Conservation (phyloP, 176 grass and related monocot genomes). For the Puya raimondii region DNA sequence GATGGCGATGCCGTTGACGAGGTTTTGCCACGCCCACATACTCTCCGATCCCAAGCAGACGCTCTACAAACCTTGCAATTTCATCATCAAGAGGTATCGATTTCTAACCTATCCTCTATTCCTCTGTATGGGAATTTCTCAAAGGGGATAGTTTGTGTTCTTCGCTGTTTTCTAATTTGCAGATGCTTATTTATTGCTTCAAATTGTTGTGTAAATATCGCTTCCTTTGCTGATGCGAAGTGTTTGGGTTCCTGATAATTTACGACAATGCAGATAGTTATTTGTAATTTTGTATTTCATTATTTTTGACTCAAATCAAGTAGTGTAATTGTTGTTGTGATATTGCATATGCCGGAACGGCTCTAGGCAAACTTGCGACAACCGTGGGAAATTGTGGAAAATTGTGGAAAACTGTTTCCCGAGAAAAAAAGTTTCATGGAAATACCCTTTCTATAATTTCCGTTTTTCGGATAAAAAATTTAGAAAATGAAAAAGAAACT, state of each 20-base stretch:
- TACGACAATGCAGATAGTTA: neutral
- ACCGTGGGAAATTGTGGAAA: too few species aligned
- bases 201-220: too few species aligned
- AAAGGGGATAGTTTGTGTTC: neutral
- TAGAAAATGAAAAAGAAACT: too few species aligned
- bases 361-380: neutral
- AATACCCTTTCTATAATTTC: too few species aligned
- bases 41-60: conserved; percentile 56
- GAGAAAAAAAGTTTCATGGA: too few species aligned
- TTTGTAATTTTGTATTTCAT: neutral
- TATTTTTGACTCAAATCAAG: neutral
- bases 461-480: too few species aligned
- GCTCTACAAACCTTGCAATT: conserved; percentile 77
- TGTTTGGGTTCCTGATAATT: neutral
- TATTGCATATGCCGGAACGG: neutral
- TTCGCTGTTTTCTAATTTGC: neutral
- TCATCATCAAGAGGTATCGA: conserved; percentile 46
- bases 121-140: too few species aligned
- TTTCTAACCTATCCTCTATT: neutral
- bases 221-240: neutral
- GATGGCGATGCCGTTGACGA: conserved; percentile 75
- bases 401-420: too few species aligned
- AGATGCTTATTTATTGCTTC: too few species aligned
- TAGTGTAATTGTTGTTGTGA: neutral
- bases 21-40: conserved; percentile 75